phyloP scores from a whole-genome alignment of 2,329 filamentous ascomycete genomes.

The Aspergillus sp. region DNA sequence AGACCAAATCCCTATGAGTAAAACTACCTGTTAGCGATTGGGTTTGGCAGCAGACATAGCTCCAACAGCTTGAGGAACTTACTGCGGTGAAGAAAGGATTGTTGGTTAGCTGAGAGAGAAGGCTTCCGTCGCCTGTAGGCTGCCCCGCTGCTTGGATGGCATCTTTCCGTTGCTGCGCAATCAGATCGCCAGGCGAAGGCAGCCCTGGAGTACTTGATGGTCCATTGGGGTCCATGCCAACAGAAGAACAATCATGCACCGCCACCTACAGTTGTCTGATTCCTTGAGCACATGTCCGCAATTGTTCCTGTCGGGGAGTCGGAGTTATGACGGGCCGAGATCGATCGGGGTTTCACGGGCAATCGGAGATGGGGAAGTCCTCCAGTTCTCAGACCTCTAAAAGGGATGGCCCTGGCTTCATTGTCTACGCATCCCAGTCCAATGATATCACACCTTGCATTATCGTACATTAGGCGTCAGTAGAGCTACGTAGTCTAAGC shows the following conservation, averaged over 20 bases:
- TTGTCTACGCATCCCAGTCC: not conserved
- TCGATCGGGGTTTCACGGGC: no score
- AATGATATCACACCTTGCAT: not conserved
- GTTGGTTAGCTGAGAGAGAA: constrained; percentile 47
- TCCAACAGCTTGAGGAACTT: constrained; percentile 19
- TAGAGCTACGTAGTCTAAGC: not conserved
- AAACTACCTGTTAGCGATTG: not conserved
- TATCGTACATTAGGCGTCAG: not conserved
- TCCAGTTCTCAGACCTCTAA: no score
- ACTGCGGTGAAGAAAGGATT: constrained; percentile 56
- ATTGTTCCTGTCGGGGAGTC: constrained; percentile 18
- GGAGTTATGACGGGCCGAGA: constrained; percentile 36
- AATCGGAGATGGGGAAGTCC: no score
- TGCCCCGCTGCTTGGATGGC: constrained; percentile 30
- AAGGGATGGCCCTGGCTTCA: not conserved
- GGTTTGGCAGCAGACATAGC: not conserved
- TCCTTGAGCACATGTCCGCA: constrained; percentile 18
- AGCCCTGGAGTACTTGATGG: constrained; percentile 29
- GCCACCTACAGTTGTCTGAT: constrained; percentile 6
- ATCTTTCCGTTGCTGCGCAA: constrained; percentile 39
- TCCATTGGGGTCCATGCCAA: constrained; percentile 43
- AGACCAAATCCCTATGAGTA: constrained; percentile 73
- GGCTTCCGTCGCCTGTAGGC: constrained; percentile 39
- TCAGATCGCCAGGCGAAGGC: constrained; percentile 37
- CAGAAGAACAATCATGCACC: constrained; percentile 15